Percentiles rank a stretch among this genome's conserved stretches.
Conservation (phyloP, 2,329 filamentous ascomycete genomes). For the Monilinia vaccinii-corymbosi region DNA sequence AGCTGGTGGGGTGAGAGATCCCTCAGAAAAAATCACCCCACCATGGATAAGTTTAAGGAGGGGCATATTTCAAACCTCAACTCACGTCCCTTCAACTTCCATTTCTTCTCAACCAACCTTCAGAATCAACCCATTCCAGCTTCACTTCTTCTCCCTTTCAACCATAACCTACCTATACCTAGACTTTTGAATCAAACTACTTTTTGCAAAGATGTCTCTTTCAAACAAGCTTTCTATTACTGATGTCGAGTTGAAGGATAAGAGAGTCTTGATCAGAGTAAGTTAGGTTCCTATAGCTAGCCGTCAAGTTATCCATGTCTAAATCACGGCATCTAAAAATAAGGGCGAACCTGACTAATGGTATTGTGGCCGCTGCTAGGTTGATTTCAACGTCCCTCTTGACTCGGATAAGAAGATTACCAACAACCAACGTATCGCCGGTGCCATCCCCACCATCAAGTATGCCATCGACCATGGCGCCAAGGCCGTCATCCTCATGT, state of each 20-base stretch:
- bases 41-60: slow-evolving; percentile 13
- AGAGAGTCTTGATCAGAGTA: slow-evolving; percentile 95
- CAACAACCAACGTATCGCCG: slow-evolving; percentile 97
- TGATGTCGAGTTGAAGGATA: slow-evolving; percentile 95
- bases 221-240: slow-evolving; percentile 96
- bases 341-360: slow-evolving; percentile 17
- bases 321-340: neutral
- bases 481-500: slow-evolving; percentile 94
- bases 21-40: slow-evolving; percentile 15
- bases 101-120: slow-evolving; percentile 2
- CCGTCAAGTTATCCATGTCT: neutral
- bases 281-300: slow-evolving; percentile 34
- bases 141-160: neutral
- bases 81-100: slow-evolving; percentile 15
- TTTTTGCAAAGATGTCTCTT: slow-evolving; percentile 69
- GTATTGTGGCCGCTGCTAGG: slow-evolving; percentile 46
- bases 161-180: neutral
- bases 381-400: slow-evolving; percentile 99
- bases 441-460: slow-evolving; percentile 91
- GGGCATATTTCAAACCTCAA: slow-evolving; percentile 15
- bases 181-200: neutral
- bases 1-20: too few species aligned
- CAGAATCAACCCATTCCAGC: neutral
- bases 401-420: slow-evolving; percentile 89
- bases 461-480: slow-evolving; percentile 83